Conservation (phyloP, 1,284 basidiomycete genomes). For the Marasmius oreades region DNA sequence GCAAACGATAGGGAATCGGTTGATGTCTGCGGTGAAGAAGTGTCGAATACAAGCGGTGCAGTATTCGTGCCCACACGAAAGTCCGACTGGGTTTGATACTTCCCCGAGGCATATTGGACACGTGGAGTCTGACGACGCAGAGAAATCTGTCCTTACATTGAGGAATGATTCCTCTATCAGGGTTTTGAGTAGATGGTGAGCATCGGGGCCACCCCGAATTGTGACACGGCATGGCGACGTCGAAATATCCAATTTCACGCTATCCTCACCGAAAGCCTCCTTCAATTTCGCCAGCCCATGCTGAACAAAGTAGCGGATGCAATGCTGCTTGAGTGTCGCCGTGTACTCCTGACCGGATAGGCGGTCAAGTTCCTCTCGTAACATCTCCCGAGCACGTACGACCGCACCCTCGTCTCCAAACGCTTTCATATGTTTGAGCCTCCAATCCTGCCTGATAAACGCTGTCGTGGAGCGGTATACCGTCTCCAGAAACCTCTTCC, state of each 20-base stretch:
- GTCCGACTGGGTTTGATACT: conserved; percentile 37
- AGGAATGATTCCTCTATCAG: conserved; percentile 39
- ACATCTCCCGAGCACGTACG: conserved; percentile 34
- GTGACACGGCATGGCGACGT: conserved; percentile 34
- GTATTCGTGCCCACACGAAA: conserved; percentile 52
- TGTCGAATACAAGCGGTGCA: conserved; percentile 50
- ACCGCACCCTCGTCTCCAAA: conserved; percentile 36
- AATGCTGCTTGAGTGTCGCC: conserved; percentile 29
- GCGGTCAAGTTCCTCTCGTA: conserved; percentile 39
- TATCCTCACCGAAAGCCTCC: conserved; percentile 47
- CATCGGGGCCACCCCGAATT: conserved; percentile 47
- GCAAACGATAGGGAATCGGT: conserved; percentile 49
- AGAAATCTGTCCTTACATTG: conserved; percentile 11
- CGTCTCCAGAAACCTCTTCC: conserved; percentile 30
- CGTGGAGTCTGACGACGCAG: conserved; percentile 18
- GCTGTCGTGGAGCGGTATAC: conserved; percentile 35
- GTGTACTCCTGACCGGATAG: conserved; percentile 39
- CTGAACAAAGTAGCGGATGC: conserved; percentile 45
- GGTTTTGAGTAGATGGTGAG: conserved; percentile 36
- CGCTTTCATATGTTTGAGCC: conserved; percentile 34
- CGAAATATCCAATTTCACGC: conserved; percentile 37
- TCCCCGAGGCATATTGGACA: conserved; percentile 53
- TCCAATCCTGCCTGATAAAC: conserved; percentile 40
- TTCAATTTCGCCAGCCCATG: conserved; percentile 41
- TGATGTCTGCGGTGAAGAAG: conserved; percentile 39